Evolutionary conservation across 179 eudicot genomes (phyloP), one percentile per base, ranked within the genome.

Genomic region (Heliamphora pulchella): DNA sequence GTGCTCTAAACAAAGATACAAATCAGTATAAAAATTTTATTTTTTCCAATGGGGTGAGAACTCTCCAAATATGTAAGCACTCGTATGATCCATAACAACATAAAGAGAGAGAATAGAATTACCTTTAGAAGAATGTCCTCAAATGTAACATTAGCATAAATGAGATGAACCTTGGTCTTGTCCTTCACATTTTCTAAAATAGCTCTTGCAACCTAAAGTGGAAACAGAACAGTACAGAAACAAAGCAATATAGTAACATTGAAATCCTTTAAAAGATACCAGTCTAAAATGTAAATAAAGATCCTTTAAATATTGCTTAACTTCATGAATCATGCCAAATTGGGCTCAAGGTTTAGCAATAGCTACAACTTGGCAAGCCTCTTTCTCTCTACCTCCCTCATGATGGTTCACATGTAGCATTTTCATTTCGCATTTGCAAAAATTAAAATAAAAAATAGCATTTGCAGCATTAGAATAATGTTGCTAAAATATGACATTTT

Each of bases 71-170:
- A 66, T 8, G 48, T 7, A 22, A 47, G 6, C 64, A 77, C n/a
- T 13, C 8, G 15, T 17, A 10, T 55, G 41, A 2, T 15, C 47
- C 39, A 48, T 3, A n/a, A 2, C 18, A 41, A 47, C 46, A 73
- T 59, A 18, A 53, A n/a, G 44, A 18, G 78, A 51, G 39, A 22
- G 1, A 47, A 67, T 1, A 44, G 65, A 79, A 64, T 81, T 90
- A 93, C 97, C 97, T 91, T 92, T 47, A 92, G 78, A 80, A 96
- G 91, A 89, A 96, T 94, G 84, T 96, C 98, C 55, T 92, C 99
- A 31, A 14, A 83, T 74, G 96, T 90, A 65, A 94, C 96, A 86
- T 94, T 96, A 67, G 97, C 97, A 80, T 96, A 94, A 47, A 94
- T 91, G 22, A 94, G 90, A 80, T 91, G 91, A 78, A 94, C 92